phyloP scores from a whole-genome alignment of 2,329 filamentous ascomycete species.

The Fusarium brachygibbosum region DNA sequence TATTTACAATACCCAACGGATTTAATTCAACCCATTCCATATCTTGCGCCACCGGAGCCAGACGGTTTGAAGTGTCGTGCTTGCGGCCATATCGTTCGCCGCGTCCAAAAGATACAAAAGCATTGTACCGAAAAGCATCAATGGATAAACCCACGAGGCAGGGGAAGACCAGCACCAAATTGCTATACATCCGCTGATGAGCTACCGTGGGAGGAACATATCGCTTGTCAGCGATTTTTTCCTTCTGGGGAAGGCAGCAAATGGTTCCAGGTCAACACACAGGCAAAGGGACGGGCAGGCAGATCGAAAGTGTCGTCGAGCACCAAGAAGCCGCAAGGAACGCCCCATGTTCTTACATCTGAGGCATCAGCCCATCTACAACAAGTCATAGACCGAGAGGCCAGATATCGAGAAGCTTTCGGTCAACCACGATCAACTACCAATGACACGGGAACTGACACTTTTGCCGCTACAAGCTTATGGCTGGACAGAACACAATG shows the following conservation, averaged over 20 bases:
- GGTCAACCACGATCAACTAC: background rate
- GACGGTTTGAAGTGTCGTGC: background rate
- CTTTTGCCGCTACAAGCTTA: background rate
- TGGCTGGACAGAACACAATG: background rate
- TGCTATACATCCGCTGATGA: background rate
- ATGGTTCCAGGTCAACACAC: background rate
- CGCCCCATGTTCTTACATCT: background rate
- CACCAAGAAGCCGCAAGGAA: background rate
- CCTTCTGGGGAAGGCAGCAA: background rate
- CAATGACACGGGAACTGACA: background rate
- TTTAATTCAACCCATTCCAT: background rate
- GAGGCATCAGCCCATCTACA: background rate
- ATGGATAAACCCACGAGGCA: background rate
- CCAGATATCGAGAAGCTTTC: background rate
- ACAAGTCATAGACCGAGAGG: background rate
- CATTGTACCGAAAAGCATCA: background rate
- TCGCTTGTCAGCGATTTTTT: background rate
- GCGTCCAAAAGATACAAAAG: background rate
- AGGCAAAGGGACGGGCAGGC: background rate
- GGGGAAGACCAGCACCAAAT: conserved; percentile 2
- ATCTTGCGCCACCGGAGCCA: background rate
- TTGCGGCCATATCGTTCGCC: background rate
- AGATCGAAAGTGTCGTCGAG: background rate
- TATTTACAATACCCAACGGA: background rate
- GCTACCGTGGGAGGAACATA: background rate